These are phyloP conservation scores for Sindora glabra DNA, from an alignment of 306 rosid species.

Conservation along the genomic window DNA sequence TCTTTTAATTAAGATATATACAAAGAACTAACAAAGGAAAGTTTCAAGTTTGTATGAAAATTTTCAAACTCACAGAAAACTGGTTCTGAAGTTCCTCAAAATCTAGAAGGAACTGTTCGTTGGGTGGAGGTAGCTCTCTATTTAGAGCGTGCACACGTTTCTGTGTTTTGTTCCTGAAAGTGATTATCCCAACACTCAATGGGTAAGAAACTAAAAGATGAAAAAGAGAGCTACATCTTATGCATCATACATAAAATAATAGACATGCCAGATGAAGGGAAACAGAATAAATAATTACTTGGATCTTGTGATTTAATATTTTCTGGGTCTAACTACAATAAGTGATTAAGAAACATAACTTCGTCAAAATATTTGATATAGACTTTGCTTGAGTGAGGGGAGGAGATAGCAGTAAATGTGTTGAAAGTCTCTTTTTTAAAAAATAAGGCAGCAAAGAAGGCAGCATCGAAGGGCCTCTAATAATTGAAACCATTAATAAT, in stretches of 20 bases:
- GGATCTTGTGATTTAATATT: background rate
- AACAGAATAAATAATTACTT: background rate
- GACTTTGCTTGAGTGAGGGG: too few species aligned
- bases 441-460: background rate
- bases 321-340: background rate
- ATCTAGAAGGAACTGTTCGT: conserved; percentile 87
- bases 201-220: too few species aligned
- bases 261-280: background rate
- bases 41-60: background rate
- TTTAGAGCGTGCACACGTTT: conserved; percentile 84
- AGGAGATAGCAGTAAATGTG: background rate
- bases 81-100: conserved; percentile 89
- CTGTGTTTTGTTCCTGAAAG: conserved; percentile 82
- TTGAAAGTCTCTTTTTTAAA: background rate
- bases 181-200: background rate
- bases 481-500: background rate
- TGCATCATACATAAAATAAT: too few species aligned
- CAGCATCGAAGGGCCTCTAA: background rate
- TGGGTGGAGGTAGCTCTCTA: conserved; percentile 88
- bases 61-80: conserved; percentile 61
- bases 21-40: background rate
- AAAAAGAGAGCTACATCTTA: too few species aligned
- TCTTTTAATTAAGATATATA: conserved; percentile 1
- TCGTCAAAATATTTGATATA: background rate
- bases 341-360: background rate